Evolutionary conservation across 1,139 yeast genomes (phyloP).

Genomic region (Debaryomyces singareniensis): DNA sequence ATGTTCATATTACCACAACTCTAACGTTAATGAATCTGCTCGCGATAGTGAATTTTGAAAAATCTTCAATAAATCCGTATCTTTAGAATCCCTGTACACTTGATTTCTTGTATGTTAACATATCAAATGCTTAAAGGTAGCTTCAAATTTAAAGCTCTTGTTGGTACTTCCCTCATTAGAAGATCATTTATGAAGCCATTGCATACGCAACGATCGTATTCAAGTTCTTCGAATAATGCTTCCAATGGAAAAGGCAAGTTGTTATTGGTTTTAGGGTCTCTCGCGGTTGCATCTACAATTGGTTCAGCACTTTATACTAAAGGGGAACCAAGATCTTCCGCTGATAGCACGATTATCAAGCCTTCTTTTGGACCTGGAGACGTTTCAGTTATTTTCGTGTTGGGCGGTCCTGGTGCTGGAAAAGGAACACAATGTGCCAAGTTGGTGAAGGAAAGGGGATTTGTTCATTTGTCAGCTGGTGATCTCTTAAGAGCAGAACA

Average conservation of each 20-base stretch:
- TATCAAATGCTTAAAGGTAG: neutral
- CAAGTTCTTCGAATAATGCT: constrained; percentile 9
- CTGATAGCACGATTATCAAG: constrained; percentile 21
- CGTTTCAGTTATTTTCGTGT: constrained; percentile 77
- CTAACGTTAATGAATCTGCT: too few species aligned
- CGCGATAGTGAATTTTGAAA: too few species aligned
- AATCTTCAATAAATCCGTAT: too few species aligned
- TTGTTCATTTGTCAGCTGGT: constrained; percentile 90
- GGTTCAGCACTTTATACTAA: constrained; percentile 39
- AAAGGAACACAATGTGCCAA: constrained; percentile 95
- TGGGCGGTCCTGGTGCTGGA: constrained; percentile 93
- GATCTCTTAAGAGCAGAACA: constrained; percentile 93
- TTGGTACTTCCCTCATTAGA: neutral
- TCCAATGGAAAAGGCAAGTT: constrained; percentile 18
- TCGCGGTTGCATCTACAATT: constrained; percentile 43
- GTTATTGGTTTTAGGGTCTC: constrained; percentile 26
- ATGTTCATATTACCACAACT: too few species aligned
- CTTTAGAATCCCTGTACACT: too few species aligned
- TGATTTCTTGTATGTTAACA: too few species aligned
- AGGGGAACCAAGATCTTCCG: constrained; percentile 38
- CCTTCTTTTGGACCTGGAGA: constrained; percentile 53
- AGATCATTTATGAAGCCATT: neutral
- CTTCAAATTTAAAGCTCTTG: neutral
- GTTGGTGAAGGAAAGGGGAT: constrained; percentile 72
- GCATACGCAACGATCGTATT: neutral